These are phyloP conservation scores for Kwoniella europaea DNA, from an alignment of 768 basidiomycete species.

Conservation along the genomic window DNA sequence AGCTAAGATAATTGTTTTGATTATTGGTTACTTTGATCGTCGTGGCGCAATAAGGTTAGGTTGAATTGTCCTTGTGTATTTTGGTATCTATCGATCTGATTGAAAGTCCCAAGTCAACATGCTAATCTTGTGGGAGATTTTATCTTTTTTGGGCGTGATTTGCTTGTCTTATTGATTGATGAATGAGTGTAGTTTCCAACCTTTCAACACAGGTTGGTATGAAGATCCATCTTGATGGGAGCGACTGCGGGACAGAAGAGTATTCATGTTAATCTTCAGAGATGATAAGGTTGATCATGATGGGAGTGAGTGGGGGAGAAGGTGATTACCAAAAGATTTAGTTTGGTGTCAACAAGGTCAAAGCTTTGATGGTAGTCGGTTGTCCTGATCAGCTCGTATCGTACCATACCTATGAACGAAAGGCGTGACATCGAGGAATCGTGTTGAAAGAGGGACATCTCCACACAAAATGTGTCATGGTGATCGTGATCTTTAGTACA, in stretches of 20 bases:
- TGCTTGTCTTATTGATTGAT: too few species aligned
- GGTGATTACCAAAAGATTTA: not conserved
- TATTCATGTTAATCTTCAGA: not conserved
- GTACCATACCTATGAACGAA: not conserved
- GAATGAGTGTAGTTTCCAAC: too few species aligned
- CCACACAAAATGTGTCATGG: not conserved
- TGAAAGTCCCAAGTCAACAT: not conserved
- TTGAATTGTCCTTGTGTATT: constrained; percentile 8
- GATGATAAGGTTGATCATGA: not conserved
- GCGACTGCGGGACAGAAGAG: not conserved
- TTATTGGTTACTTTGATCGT: not conserved
- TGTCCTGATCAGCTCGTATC: not conserved
- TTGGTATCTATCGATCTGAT: not conserved
- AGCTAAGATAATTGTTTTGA: not conserved
- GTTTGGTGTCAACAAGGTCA: not conserved
- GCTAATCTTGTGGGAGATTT: too few species aligned
- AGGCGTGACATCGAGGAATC: too few species aligned
- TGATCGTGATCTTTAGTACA: not conserved
- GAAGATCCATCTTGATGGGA: too few species aligned
- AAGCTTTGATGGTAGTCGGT: not conserved
- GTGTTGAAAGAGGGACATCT: not conserved
- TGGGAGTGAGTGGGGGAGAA: not conserved
- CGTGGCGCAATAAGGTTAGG: constrained; percentile 5
- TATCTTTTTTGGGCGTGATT: too few species aligned
- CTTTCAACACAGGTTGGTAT: too few species aligned